phyloP scores from a whole-genome alignment of 345 rosid species.

The Cardamine occulta region DNA sequence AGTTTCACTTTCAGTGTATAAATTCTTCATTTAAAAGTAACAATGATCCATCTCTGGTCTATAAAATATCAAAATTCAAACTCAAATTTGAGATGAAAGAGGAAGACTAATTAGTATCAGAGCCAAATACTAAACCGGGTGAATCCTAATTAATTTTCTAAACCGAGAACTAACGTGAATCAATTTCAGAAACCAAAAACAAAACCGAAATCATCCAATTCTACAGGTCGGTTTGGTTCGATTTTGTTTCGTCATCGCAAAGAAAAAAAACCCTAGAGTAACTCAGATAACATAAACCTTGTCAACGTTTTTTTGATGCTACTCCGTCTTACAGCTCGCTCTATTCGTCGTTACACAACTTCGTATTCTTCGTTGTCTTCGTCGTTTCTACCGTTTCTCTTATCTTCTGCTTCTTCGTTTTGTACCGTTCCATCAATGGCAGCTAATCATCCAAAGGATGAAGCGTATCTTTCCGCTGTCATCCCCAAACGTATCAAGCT shows the following conservation, averaged over 20 bases:
- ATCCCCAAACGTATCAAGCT: slow-evolving; percentile 71
- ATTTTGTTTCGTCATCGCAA: background rate
- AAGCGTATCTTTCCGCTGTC: slow-evolving; percentile 57
- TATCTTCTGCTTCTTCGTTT: slow-evolving; percentile 36
- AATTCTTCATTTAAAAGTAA: slow-evolving; percentile 12
- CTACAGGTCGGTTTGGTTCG: slow-evolving; percentile 14
- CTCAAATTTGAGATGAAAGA: background rate
- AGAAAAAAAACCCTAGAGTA: slow-evolving; percentile 19
- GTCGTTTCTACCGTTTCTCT: slow-evolving; percentile 34
- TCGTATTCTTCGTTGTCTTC: slow-evolving; percentile 5
- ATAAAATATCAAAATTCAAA: background rate
- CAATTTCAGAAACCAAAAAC: background rate
- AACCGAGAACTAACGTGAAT: background rate
- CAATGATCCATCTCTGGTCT: background rate
- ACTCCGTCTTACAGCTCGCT: slow-evolving; percentile 42
- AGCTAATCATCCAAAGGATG: slow-evolving; percentile 55
- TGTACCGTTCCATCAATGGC: slow-evolving; percentile 56
- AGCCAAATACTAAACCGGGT: background rate
- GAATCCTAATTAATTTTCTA: background rate
- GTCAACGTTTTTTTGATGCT: slow-evolving; percentile 40
- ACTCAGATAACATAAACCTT: slow-evolving; percentile 35
- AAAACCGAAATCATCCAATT: slow-evolving; percentile 1
- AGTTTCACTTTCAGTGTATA: slow-evolving; percentile 25
- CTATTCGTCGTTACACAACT: slow-evolving; percentile 44
- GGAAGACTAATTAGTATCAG: background rate